Percentiles rank a stretch among this genome's conserved stretches.
Evolutionary conservation across 495 filamentous ascomycete species (phyloP).

Genomic region (Lichenothelia convexa): DNA sequence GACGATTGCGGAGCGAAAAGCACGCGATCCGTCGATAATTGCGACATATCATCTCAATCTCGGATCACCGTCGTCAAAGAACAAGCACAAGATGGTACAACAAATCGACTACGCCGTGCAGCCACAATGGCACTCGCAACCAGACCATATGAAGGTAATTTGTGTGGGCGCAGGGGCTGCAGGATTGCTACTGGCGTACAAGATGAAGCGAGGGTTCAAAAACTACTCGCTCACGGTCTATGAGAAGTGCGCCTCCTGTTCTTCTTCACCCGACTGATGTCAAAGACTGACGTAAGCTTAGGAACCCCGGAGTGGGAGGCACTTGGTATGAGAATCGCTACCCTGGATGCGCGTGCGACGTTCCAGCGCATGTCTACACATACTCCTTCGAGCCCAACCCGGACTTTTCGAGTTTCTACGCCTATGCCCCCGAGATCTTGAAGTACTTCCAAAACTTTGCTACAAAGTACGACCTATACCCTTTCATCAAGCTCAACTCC

Average conservation of each 20-base stretch:
- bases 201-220: constrained; percentile 12
- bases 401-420: constrained; percentile 21
- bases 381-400: constrained; percentile 20
- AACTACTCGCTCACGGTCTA: constrained; percentile 13
- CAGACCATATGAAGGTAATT: constrained; percentile 15
- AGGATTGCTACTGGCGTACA: constrained; percentile 16
- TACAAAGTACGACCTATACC: constrained; percentile 5
- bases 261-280: too few relatives aligned
- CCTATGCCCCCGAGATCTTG: constrained; percentile 18
- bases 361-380: constrained; percentile 18
- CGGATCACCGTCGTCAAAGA: too few relatives aligned
- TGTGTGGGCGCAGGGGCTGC: constrained; percentile 15
- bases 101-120: too few relatives aligned
- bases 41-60: too few relatives aligned
- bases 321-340: constrained; percentile 43
- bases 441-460: constrained; percentile 18
- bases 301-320: constrained; percentile 14
- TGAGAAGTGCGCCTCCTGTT: constrained; percentile 16
- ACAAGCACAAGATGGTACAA: too few relatives aligned
- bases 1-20: too few relatives aligned
- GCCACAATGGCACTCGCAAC: too few relatives aligned
- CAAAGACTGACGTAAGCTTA: too few relatives aligned
- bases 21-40: too few relatives aligned
- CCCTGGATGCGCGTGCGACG: constrained; percentile 38
- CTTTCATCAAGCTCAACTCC: constrained; percentile 17